Conservation (phyloP, 78 protist genomes). For the Dictyostelium intermedium region DNA sequence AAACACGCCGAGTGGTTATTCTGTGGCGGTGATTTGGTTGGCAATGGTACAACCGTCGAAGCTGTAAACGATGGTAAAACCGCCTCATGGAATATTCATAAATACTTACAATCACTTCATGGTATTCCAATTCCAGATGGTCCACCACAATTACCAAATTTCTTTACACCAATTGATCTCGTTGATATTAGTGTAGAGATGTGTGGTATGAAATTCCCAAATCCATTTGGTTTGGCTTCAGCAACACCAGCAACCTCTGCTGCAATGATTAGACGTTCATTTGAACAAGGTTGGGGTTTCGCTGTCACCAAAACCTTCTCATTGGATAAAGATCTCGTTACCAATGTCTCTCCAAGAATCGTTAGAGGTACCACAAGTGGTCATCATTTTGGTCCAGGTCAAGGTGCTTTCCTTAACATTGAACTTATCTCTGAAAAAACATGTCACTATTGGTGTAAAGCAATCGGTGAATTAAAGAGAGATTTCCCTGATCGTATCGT, state of each 20-base stretch:
- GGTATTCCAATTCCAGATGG: conserved; percentile 78
- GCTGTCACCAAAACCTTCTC: conserved; percentile 97
- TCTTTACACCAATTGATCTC: conserved; percentile 92
- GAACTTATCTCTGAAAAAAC: conserved; percentile 96
- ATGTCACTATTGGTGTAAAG: conserved; percentile 95
- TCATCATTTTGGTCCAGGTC: conserved; percentile 92
- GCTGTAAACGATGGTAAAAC: conserved; percentile 97
- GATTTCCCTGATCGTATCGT: conserved; percentile 91
- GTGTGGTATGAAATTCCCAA: conserved; percentile 91
- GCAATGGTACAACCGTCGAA: conserved; percentile 95
- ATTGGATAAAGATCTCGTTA: conserved; percentile 93
- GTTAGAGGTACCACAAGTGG: conserved; percentile 91
- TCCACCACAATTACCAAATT: conserved; percentile 88
- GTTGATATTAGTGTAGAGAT: conserved; percentile 92
- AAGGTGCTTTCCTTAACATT: conserved; percentile 96
- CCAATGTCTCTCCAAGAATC: conserved; percentile 96
- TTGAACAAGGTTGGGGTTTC: conserved; percentile 99
- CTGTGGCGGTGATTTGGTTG: conserved; percentile 95
- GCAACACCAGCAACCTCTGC: conserved; percentile 95
- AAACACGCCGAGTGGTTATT: conserved; percentile 82
- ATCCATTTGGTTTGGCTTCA: conserved; percentile 97
- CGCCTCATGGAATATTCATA: conserved; percentile 95
- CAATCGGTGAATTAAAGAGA: conserved; percentile 89
- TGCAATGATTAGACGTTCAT: conserved; percentile 94
- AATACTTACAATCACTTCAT: conserved; percentile 85